Evolutionary conservation across 176 grass and related monocot genomes (phyloP).

Genomic region (Bothriochloa decipiens): DNA sequence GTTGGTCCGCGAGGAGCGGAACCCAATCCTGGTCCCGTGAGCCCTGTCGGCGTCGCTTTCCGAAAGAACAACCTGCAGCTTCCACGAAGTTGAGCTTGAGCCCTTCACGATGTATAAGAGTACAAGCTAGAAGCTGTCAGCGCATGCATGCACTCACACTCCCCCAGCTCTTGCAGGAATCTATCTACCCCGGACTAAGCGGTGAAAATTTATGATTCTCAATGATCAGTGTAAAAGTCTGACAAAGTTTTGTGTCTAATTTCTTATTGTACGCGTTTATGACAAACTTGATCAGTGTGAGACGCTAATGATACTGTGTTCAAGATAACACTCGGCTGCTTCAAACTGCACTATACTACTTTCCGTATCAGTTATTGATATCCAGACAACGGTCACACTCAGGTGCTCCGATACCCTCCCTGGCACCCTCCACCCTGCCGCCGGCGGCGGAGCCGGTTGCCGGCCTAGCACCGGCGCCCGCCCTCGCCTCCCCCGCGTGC

Average conservation of each 20-base stretch:
- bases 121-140: conserved; percentile 34
- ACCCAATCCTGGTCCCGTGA: conserved; percentile 42
- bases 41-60: conserved; percentile 27
- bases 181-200: background rate
- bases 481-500: no score
- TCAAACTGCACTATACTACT: no score
- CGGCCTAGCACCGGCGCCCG: no score
- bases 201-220: background rate
- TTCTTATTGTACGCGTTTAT: no score
- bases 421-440: no score
- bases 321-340: background rate
- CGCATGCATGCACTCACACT: conserved; percentile 4
- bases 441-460: no score
- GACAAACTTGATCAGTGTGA: background rate
- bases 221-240: background rate
- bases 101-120: background rate
- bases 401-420: no score
- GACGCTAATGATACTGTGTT: background rate
- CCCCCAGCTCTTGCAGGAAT: conserved; percentile 1
- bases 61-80: conserved; percentile 25
- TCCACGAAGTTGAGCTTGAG: conserved; percentile 46
- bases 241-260: background rate
- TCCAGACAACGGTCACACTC: no score
- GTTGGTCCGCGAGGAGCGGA: conserved; percentile 21
- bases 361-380: no score